Base-by-base conservation (phyloP, 768 basidiomycete genomes). In the Russula compacta region DNA sequence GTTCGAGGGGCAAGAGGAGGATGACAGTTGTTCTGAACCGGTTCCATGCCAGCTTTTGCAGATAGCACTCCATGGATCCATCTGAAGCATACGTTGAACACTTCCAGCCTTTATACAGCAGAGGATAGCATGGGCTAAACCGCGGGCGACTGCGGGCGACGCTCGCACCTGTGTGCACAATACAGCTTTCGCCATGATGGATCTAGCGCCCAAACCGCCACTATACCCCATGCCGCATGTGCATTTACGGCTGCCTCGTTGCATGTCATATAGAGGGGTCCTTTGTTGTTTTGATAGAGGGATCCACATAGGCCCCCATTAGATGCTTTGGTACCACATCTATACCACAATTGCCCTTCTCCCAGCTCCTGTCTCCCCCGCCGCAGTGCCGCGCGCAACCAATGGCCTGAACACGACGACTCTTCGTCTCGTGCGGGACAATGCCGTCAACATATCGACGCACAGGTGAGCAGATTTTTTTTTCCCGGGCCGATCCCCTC, bases 381-480 rank as follows among this genome's bases (percentile, higher is more conserved):
- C 39, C 24, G 19, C 29, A 1, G 52, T 58, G n/a, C 60, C 51
- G 15, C 33, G 52, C 2, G 39, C 33, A 7, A 53, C 17, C 38
- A 24, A 19, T 4, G 44, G 51, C 11, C 32, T 48, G 32, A 63
- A 58, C 46, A 48, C 11, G 11, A 53, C 61, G 9, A 3, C 43
- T 38, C 24, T 58, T 12, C 46, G 24, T 17, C 52, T 38, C 2
- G 72, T 74, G 33, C 66, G 68, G 53, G 59, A 63, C 9, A 69
- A 72, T 49, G 55, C 69, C 56, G 35, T 69, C 29, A 64, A 71
- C 59, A 68, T 69, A 21, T 68, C 73, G 6, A 59, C 43, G 0
- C 61, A 42, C 4, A 65, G 64, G 64, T 65, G 24, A 53, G 52
- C 8, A 9, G 15, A 42, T 0, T n/a, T 15, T 0, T n/a, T 15